Evolutionary conservation across 148 eudicot genomes (phyloP), one percentile per base, ranked within the genome.

Genomic region (Polygonum maritimum): DNA sequence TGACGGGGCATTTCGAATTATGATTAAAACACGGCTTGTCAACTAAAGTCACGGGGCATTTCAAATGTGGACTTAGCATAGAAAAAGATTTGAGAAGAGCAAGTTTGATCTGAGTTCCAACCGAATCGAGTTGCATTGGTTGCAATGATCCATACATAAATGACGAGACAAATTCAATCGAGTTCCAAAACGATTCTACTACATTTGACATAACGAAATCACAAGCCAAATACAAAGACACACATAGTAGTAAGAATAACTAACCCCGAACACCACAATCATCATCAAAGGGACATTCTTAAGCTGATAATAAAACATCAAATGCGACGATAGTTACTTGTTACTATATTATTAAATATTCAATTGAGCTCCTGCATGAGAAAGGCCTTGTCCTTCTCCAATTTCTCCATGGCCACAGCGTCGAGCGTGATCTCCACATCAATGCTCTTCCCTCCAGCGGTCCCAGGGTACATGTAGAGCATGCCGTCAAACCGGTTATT

Each of bases 401-500:
- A 76, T 21, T 76, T 89, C 76, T 92, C 96, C 99, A 95, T 92
- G 0, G 97, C 90, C 35, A 73, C 80, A 2, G 72, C 85, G 13
- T 86, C 92, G 93, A 95, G 83, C 52, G 89, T 95, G 18, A 95
- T 89, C 89, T 95, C 99, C 84, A 95, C 87, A 81, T 95, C 97
- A 77, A 92, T 91, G 79, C 96, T 82, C 60, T 83, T 88, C 22
- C 90, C 99, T 2, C 97, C 97, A 38, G 74, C 80, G 81, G 91
- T 95, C 51, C 87, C 97, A 13, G 85, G 90, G 81, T 92, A 95
- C 83, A 95, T 78, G 78, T 92, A 92, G 71, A 95, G 90, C 99
- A 95, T 95, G 58, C 99, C 99, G 63, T 95, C 97, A 76, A 95
- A 95, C 82, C 97, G 80, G 76, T 95, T 95, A 71, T 95, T 95